These are phyloP conservation scores for Phalaenopsis equestris DNA, from an alignment of 106 monocot species.

Conservation along the genomic window DNA sequence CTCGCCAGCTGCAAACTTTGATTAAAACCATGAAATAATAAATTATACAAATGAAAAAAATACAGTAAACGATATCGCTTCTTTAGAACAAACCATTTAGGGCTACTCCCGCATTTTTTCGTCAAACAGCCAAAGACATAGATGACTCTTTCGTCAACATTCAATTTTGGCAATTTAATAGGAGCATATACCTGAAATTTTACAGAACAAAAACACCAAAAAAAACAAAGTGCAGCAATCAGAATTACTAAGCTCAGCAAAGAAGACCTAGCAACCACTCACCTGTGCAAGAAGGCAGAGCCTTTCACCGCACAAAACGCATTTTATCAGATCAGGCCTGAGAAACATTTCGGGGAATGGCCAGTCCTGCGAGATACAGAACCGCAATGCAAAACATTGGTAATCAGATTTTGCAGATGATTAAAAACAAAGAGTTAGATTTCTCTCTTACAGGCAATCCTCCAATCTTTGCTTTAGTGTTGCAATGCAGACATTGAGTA, in stretches of 20 bases:
- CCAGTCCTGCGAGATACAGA: slow-evolving; percentile 39
- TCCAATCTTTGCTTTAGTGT: slow-evolving; percentile 88
- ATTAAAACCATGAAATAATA: slow-evolving; percentile 6
- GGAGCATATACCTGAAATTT: slow-evolving; percentile 67
- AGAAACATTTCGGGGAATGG: slow-evolving; percentile 29
- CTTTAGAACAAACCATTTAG: slow-evolving; percentile 28
- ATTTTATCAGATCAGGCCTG: slow-evolving; percentile 28
- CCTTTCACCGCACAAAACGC: slow-evolving; percentile 49
- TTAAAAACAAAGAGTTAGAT: background rate
- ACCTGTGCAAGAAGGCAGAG: slow-evolving; percentile 73
- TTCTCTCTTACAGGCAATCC: slow-evolving; percentile 52
- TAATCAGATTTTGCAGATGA: background rate
- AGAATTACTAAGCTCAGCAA: background rate
- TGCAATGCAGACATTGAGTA: no score
- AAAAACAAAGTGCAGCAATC: background rate
- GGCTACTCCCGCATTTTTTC: slow-evolving; percentile 35
- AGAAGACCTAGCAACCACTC: slow-evolving; percentile 8
- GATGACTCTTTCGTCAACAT: slow-evolving; percentile 53
- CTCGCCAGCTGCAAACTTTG: slow-evolving; percentile 52
- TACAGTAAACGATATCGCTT: background rate
- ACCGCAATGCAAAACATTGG: no score
- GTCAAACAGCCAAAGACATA: slow-evolving; percentile 58
- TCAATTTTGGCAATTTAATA: slow-evolving; percentile 21
- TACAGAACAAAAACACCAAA: background rate
- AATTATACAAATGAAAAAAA: background rate